phyloP scores from a whole-genome alignment of 2,329 filamentous ascomycete genomes.

The Ophiostoma pallidulum region DNA sequence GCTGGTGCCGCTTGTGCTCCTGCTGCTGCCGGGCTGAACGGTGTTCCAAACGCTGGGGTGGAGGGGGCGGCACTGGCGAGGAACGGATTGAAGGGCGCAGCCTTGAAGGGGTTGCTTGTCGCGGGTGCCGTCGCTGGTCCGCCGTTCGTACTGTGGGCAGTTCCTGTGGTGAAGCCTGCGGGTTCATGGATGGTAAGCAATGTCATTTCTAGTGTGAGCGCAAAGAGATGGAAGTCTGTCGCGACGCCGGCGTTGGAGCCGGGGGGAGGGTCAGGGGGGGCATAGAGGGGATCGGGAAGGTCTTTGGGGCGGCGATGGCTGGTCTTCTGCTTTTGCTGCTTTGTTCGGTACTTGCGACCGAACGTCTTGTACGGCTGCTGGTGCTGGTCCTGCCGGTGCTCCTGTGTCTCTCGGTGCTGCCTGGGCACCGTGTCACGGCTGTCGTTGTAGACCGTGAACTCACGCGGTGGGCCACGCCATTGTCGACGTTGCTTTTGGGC shows the following conservation, averaged over 20 bases:
- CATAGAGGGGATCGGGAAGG: neutral
- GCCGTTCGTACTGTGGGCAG: neutral
- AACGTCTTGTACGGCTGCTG: no score
- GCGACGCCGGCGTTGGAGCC: neutral
- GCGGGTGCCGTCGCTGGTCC: neutral
- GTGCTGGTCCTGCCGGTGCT: no score
- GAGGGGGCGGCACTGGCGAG: neutral
- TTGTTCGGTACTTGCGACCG: no score
- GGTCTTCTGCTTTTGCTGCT: neutral
- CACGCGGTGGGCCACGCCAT: neutral
- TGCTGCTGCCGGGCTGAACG: neutral
- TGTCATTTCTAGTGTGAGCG: neutral
- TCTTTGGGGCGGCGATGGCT: neutral
- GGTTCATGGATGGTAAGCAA: constrained; percentile 5
- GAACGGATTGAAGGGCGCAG: neutral
- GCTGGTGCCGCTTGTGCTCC: neutral
- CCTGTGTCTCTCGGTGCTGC: no score
- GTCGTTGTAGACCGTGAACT: neutral
- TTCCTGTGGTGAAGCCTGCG: neutral
- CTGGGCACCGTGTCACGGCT: no score
- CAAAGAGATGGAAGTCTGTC: neutral
- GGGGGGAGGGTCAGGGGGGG: neutral
- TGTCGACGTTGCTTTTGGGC: neutral
- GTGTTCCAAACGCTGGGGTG: neutral
- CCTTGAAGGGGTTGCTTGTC: constrained; percentile 1